Base-by-base conservation (phyloP, 108 stramenopile species). In the Nannochloropsis oceanica region DNA sequence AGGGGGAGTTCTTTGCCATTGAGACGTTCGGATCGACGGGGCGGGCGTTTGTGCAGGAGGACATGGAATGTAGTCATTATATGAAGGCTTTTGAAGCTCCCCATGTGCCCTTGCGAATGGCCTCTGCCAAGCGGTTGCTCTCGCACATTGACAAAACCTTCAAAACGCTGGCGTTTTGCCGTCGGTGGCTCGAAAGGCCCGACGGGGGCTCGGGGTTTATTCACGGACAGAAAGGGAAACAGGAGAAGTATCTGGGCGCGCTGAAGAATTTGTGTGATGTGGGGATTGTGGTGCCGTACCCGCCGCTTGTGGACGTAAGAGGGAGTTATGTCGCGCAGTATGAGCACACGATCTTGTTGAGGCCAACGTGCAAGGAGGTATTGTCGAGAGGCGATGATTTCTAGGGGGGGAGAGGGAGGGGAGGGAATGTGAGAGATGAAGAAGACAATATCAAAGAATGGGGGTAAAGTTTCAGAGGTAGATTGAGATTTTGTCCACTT, bases 131-230 rank as follows among this genome's bases (percentile, higher is more conserved):
- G 88, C 91, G 93, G 84, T 90, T 99, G 20, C 91, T 99, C 87
- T 89, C 87, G 34, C 99, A 99, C 88, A 98, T 99, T 91, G 98
- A 98, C 93, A 96, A 96, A 91, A 99, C 99, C 42, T 99, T 99
- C 91, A 96, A 96, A 11, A 98, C 99, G 0, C 93, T 99, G 79
- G 96, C 97, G 22, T 99, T 98, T 91, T 99, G 99, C 90, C 93
- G 97, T 27, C 91, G 99, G 79, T 99, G 99, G 99, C 91, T 99
- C 59, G 99, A 99, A 90, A 93, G 99, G 79, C 84, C 94, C 80
- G 88, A 89, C 80, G 88, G 88, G 10, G 88, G 88, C 8, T 85
- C 85, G 13, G 18, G 82, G 13, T 79, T 82, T 22, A 89, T 96
- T n/a, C 92, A 98, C 93, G 95, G 95, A 0, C 82, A 85, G 26